Evolutionary conservation across 2,329 filamentous ascomycete species (phyloP), one percentile per base, ranked within the genome.

Genomic region (Coniochaeta pulveracea): DNA sequence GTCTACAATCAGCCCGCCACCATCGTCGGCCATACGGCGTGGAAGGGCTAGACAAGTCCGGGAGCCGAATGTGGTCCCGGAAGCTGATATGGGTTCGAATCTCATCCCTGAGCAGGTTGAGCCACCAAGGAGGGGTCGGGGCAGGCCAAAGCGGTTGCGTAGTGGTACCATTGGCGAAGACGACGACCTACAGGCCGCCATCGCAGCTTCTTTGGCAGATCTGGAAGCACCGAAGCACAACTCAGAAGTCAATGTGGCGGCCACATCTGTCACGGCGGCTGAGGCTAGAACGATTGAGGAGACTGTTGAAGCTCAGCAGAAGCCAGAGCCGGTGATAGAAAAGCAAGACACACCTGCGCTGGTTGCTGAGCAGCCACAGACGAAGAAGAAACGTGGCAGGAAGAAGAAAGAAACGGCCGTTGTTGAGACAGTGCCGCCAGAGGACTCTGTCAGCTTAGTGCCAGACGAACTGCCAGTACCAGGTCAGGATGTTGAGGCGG

Each of bases 301-400:
- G 2, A 15, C 19, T 6, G 14, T 14, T 8, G 34, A 33, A 23
- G 8, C 8, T n/a, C 21, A 12, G 8, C 28, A 14, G 28, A 31
- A 10, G 7, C 3, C n/a, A n/a, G n/a, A n/a, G n/a, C n/a, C n/a
- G n/a, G n/a, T n/a, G n/a, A n/a, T n/a, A n/a, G n/a, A n/a, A n/a
- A n/a, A n/a, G n/a, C n/a, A n/a, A n/a, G n/a, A n/a, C n/a, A n/a
- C n/a, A n/a, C n/a, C n/a, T n/a, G n/a, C n/a, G n/a, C n/a, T n/a
- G 15, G 6, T n/a, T 11, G 18, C 14, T n/a, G 34, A 37, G 12
- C 37, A 41, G 9, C 35, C 41, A 12, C 28, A n/a, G 18, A 31
- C 19, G 18, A 31, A 22, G 19, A 31, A 19, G 28, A 21, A 19
- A 31, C n/a, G n/a, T n/a, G 28, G 28, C 14, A 21, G 28, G 11